Evolutionary conservation across 805 yeast genomes (phyloP).

Genomic region (Ogataea pini): DNA sequence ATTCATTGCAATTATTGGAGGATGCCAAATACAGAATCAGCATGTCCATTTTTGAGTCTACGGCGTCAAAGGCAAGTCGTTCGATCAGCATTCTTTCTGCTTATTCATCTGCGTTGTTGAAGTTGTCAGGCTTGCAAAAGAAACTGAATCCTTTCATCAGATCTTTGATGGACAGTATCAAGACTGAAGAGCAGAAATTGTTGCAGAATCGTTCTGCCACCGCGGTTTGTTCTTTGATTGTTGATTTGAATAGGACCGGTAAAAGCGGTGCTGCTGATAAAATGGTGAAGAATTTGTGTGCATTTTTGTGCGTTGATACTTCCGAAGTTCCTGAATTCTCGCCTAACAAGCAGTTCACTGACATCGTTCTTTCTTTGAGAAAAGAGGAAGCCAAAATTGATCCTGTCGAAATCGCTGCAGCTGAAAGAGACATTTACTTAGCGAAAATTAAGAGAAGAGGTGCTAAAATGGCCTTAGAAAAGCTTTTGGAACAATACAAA

Average conservation of each 20-base stretch:
- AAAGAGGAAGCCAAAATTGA: conserved; percentile 74
- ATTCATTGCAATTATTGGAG: conserved; percentile 70
- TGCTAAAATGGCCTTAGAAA: conserved; percentile 68
- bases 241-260: conserved; percentile 53
- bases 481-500: conserved; percentile 54
- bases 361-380: conserved; percentile 66
- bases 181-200: conserved; percentile 63
- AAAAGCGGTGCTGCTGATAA: conserved; percentile 83
- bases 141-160: conserved; percentile 88
- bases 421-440: conserved; percentile 62
- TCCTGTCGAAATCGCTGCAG: conserved; percentile 58
- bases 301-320: conserved; percentile 92
- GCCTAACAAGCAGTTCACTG: conserved; percentile 55
- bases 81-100: conserved; percentile 66
- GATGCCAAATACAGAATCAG: conserved; percentile 72
- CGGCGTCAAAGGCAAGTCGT: conserved; percentile 49
- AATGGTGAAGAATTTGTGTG: conserved; percentile 86
- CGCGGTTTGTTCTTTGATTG: conserved; percentile 64
- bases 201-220: conserved; percentile 73
- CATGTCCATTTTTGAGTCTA: conserved; percentile 69
- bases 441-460: conserved; percentile 87
- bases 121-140: conserved; percentile 70
- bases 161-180: conserved; percentile 89
- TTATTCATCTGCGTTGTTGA: conserved; percentile 72
- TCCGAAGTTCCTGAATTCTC: conserved; percentile 92